Percentiles rank a stretch among this genome's conserved stretches.
Evolutionary conservation across 2,329 filamentous ascomycete genomes (phyloP).

Genomic region (Talaromyces amestolkiae): DNA sequence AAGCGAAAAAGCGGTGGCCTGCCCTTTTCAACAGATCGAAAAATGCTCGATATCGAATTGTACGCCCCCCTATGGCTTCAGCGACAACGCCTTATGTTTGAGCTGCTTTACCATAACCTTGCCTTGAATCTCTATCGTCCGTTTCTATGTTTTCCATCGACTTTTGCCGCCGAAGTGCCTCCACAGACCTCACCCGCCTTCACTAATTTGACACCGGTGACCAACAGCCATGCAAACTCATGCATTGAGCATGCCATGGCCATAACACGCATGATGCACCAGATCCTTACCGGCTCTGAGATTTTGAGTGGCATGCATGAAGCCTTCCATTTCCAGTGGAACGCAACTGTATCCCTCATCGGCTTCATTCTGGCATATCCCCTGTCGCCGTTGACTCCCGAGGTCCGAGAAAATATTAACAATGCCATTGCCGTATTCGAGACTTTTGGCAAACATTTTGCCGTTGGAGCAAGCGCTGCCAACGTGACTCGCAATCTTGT

Average conservation of each 20-base stretch:
- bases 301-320: conserved; percentile 41
- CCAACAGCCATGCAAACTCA: conserved; percentile 29
- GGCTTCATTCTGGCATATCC: conserved; percentile 45
- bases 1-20: conserved; percentile 32
- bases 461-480: conserved; percentile 35
- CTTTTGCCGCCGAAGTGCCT: not conserved
- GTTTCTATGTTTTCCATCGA: conserved; percentile 37
- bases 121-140: conserved; percentile 40
- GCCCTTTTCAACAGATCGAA: conserved; percentile 41
- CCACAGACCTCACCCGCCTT: not conserved
- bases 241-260: conserved; percentile 38
- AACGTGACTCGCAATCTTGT: conserved; percentile 32
- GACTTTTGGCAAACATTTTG: conserved; percentile 35
- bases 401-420: conserved; percentile 36
- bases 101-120: conserved; percentile 44
- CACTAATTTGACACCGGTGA: conserved; percentile 19
- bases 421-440: conserved; percentile 39
- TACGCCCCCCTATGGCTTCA: conserved; percentile 44
- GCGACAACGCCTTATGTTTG: conserved; percentile 43
- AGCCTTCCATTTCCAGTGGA: conserved; percentile 47
- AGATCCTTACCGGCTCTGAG: conserved; percentile 32
- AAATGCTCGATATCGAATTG: conserved; percentile 34
- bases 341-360: conserved; percentile 41
- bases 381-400: conserved; percentile 25
- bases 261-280: conserved; percentile 41